Conservation (phyloP, 768 basidiomycete species). For the Mycena metata region DNA sequence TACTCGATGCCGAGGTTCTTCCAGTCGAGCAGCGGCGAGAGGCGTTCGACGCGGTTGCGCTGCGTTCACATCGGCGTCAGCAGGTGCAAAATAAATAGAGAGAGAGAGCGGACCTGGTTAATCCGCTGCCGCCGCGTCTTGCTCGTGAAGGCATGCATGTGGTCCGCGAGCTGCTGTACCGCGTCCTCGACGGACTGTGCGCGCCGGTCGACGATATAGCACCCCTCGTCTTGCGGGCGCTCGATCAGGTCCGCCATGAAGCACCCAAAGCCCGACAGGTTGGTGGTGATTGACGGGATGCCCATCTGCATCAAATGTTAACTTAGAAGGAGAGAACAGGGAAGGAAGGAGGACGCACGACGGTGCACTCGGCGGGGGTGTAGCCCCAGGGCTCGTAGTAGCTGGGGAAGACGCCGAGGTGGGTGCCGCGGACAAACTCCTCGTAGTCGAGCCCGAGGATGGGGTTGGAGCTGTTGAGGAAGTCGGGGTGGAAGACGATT, state of each 20-base stretch:
- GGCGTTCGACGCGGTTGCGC: conserved; percentile 95
- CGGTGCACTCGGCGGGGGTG: conserved; percentile 99
- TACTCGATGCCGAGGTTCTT: conserved; percentile 98
- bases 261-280: conserved; percentile 97
- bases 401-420: conserved; percentile 97
- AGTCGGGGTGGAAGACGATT: conserved; percentile 98
- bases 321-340: too few relatives aligned
- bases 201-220: conserved; percentile 96
- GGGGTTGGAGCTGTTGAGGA: conserved; percentile 97
- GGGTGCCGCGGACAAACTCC: conserved; percentile 98
- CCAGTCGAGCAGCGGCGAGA: conserved; percentile 96
- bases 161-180: conserved; percentile 83
- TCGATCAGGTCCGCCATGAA: conserved; percentile 99
- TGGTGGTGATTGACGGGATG: conserved; percentile 96
- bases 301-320: too few relatives aligned
- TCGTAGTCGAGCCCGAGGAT: conserved; percentile 98
- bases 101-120: conserved; percentile 64
- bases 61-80: too few relatives aligned
- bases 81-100: too few relatives aligned
- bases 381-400: conserved; percentile 99
- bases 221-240: conserved; percentile 92
- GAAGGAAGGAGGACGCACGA: conserved; percentile 64
- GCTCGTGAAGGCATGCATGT: conserved; percentile 80
- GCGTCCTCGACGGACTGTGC: conserved; percentile 92
- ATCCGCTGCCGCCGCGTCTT: conserved; percentile 97